Evolutionary conservation across 371 early-diverging fungal species (phyloP).

Genomic region (Mortierella sp.): DNA sequence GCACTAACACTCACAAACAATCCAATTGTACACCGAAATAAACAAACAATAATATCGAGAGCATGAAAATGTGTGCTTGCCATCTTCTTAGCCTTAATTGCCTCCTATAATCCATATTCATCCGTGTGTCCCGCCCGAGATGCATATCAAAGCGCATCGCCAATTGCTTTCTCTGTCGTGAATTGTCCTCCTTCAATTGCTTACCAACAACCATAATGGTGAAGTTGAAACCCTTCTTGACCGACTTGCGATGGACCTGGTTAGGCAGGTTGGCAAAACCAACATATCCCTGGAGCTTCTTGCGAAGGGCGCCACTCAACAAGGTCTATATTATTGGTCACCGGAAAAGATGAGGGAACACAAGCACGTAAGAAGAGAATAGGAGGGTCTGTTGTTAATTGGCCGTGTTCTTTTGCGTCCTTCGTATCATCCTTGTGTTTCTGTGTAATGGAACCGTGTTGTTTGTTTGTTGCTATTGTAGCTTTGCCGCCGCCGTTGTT

Average conservation of each 20-base stretch:
- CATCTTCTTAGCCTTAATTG: conserved; percentile 12
- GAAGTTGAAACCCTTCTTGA: conserved; percentile 99
- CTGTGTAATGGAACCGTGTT: background rate
- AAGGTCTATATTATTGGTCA: conserved; percentile 18
- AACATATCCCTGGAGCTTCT: conserved; percentile 94
- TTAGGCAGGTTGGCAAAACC: conserved; percentile 99
- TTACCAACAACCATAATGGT: conserved; percentile 97
- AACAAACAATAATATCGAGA: conserved; percentile 5
- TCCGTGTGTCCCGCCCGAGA: background rate
- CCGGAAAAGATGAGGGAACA: background rate
- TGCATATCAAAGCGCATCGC: too few species aligned
- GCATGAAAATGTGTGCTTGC: background rate
- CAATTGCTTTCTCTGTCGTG: background rate
- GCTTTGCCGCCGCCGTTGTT: background rate
- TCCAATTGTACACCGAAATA: background rate
- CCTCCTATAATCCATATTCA: background rate
- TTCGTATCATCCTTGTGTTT: background rate
- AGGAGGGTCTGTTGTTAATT: background rate
- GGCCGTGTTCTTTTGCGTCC: background rate
- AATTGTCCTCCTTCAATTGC: conserved; percentile 20
- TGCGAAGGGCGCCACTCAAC: conserved; percentile 67
- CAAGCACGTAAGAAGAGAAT: background rate
- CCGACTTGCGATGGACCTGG: conserved; percentile 98
- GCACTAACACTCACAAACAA: background rate
- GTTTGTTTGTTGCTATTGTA: background rate